phyloP scores from a whole-genome alignment of 1,139 yeast genomes.

The Lodderomyces jiufengensis region DNA sequence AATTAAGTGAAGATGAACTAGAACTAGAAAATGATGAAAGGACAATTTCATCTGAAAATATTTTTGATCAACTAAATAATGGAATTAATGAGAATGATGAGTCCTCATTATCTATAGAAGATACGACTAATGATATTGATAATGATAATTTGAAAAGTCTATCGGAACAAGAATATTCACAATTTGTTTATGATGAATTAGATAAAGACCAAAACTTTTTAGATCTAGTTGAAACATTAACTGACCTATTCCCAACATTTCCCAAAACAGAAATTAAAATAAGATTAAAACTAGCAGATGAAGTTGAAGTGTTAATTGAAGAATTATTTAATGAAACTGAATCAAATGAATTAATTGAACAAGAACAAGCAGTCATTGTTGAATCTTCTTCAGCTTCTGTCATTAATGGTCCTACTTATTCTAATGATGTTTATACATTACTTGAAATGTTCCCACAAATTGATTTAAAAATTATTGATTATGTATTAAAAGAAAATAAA shows the following conservation, averaged over 20 bases:
- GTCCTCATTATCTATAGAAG: no score
- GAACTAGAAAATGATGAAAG: no score
- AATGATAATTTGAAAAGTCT: no score
- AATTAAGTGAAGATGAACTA: no score
- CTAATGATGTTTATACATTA: slow-evolving; percentile 6
- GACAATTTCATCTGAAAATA: no score
- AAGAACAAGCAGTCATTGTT: background rate
- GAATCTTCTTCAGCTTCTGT: no score
- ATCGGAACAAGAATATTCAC: slow-evolving; percentile 1
- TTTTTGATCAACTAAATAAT: no score
- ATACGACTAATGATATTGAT: no score
- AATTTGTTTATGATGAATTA: slow-evolving; percentile 8
- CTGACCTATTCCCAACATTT: slow-evolving; percentile 28
- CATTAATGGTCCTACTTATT: background rate
- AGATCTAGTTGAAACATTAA: slow-evolving; percentile 20
- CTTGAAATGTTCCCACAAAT: slow-evolving; percentile 24
- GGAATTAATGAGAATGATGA: no score
- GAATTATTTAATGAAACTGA: slow-evolving; percentile 19
- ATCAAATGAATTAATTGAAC: slow-evolving; percentile 9
- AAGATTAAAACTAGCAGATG: slow-evolving; percentile 19
- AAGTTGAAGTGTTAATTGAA: slow-evolving; percentile 21
- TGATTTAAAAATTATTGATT: slow-evolving; percentile 15
- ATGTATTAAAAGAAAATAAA: slow-evolving; percentile 15
- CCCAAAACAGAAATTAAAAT: slow-evolving; percentile 25
- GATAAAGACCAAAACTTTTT: slow-evolving; percentile 13